phyloP scores from a whole-genome alignment of 2,329 filamentous ascomycete species.

The Venturia oleaginea region DNA sequence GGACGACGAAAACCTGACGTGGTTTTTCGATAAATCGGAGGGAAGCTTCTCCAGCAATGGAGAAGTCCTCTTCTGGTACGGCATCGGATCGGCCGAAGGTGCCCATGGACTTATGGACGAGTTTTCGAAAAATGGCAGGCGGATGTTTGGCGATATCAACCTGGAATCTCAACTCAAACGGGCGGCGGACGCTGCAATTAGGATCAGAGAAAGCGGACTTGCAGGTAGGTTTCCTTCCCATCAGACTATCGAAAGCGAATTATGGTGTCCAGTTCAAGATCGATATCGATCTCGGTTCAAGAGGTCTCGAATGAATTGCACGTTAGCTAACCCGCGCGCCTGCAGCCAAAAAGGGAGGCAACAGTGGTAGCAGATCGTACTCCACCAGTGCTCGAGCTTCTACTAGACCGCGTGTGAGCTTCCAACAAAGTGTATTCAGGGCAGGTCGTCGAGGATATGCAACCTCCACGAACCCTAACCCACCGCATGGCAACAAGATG shows the following conservation, averaged over 20 bases:
- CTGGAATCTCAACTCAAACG: conserved; percentile 76
- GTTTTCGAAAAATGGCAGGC: conserved; percentile 71
- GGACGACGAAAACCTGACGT: conserved; percentile 91
- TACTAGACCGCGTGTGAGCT: neutral
- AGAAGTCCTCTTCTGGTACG: conserved; percentile 95
- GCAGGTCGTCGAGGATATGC: conserved; percentile 43
- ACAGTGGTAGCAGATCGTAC: conserved; percentile 46
- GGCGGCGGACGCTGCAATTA: conserved; percentile 61
- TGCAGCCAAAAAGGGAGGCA: conserved; percentile 28
- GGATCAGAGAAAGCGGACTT: conserved; percentile 39
- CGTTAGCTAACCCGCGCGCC: neutral
- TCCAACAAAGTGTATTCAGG: neutral
- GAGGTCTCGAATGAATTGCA: neutral
- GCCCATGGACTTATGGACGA: conserved; percentile 76
- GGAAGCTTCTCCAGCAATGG: conserved; percentile 79
- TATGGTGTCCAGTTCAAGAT: too few species aligned
- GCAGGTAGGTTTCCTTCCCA: neutral
- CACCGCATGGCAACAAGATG: conserved; percentile 81
- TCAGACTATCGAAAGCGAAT: too few species aligned
- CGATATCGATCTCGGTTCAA: neutral
- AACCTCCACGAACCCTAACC: conserved; percentile 74
- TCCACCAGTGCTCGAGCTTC: conserved; percentile 8
- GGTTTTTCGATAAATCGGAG: conserved; percentile 97
- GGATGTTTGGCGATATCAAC: conserved; percentile 85
- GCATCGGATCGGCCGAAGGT: conserved; percentile 71